phyloP scores from a whole-genome alignment of 352 stramenopile genomes.

The Phytophthora ohioensis region DNA sequence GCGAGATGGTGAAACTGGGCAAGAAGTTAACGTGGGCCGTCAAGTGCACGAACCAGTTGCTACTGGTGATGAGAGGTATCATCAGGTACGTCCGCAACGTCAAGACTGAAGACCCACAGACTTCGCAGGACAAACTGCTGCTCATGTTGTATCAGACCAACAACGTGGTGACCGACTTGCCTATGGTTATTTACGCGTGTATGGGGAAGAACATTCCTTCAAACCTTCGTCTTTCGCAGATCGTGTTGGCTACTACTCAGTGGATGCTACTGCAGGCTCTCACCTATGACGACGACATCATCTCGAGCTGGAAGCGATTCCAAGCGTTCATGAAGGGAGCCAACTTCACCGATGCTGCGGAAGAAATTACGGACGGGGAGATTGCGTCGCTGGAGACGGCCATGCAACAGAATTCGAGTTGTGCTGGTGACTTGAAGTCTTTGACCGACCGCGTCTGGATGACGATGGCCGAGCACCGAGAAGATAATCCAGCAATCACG shows the following conservation, averaged over 20 bases:
- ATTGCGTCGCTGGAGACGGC: constrained; percentile 35
- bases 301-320: constrained; percentile 27
- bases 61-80: constrained; percentile 28
- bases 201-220: constrained; percentile 26
- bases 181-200: constrained; percentile 19
- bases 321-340: constrained; percentile 21
- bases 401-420: constrained; percentile 43
- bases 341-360: constrained; percentile 27
- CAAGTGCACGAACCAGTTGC: constrained; percentile 16
- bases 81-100: constrained; percentile 30
- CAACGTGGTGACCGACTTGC: constrained; percentile 24
- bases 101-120: constrained; percentile 27
- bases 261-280: constrained; percentile 20
- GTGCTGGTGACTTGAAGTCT: constrained; percentile 45
- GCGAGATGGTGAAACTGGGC: constrained; percentile 30
- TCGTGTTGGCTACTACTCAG: constrained; percentile 22
- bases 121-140: constrained; percentile 19
- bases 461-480: constrained; percentile 46
- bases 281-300: constrained; percentile 13
- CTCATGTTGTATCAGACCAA: constrained; percentile 31
- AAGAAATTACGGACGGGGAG: constrained; percentile 26
- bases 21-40: constrained; percentile 29
- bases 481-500: constrained; percentile 24
- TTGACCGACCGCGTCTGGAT: constrained; percentile 48
- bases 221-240: constrained; percentile 14